Base-by-base conservation (phyloP, 805 yeast species). In the Kodamaea laetipori region DNA sequence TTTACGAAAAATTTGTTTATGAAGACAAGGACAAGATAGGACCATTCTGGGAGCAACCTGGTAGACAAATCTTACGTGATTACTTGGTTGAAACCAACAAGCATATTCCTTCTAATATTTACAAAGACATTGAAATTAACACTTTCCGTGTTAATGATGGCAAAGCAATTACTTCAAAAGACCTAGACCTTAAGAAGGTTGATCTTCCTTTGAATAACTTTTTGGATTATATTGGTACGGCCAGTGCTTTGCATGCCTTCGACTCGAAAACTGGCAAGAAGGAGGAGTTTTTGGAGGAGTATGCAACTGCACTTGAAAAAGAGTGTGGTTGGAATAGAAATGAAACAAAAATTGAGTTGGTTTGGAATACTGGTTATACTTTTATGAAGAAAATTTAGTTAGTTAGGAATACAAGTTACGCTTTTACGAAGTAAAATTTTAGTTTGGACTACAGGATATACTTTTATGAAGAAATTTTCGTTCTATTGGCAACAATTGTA, bases 1-100 rank as follows among this genome's bases (percentile, higher is more conserved):
- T 63, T 16, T 68, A 74, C 63, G 54, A 61, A 32, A 62, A 70
- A 32, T 61, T 68, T 37, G 68, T 64, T 4, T 77, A 77, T 49
- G 71, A 68, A 19, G 67, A 66, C 39, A 67, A 74, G 0, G 56
- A 61, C 2, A 66, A 57, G 34, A 58, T 84, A 34, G 90, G 90
- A 0, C 81, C 82, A 0, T 79, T 79, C 57, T 90, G 97, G 97
- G 86, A 87, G 54, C 85, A 84, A 52, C 94, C 95, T 0, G 97
- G 97, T 0, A 69, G 95, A 38, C 42, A 56, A 4, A 64, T 76
- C 11, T 61, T 90, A 27, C 66, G 82, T 40, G 48, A 65, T 4
- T 55, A 72, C 45, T 71, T 76, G 48, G 54, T 49, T 10, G 76
- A 67, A 9, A 68, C 81, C 4, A 58, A 67, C 25, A 53, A 76